Evolutionary conservation across 106 monocot species (phyloP), one percentile per base, ranked within the genome.

Genomic region (Allium sativum): DNA sequence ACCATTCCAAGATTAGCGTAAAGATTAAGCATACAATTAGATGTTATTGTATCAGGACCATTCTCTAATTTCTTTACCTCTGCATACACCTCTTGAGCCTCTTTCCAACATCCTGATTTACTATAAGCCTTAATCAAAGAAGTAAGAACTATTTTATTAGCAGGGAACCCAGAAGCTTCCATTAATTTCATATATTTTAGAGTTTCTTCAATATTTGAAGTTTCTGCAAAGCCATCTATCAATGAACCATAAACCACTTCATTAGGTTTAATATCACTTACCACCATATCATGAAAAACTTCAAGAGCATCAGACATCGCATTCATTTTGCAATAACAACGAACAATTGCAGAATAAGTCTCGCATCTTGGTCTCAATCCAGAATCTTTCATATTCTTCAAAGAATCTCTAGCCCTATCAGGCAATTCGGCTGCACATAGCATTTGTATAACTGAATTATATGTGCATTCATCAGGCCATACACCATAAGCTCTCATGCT

Each of bases 381-480:
- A 10, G 70, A 70, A 48, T 62, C 61, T 68, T 47, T 68, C 92
- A 93, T 93, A 42, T 64, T 74, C 4, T 7, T 56, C 44, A 93
- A 53, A n/a, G 79, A 14, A 20, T 77, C 77, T 65, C 67, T 79
- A 15, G 93, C 84, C 22, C 65, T 69, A 12, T 82, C 82, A 1
- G 57, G 72, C 42, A 66, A 68, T 44, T 84, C 84, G 68, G 72
- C 81, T 42, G 40, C 65, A 62, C 81, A 73, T 56, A 88, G 77
- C 93, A 93, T 88, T 62, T 93, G 84, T 70, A 93, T 80, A 10
- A 88, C 48, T 12, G 93, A 82, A 46, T 93, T 93, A 76, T 82
- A 93, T 7, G 93, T 84, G 66, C 88, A 93, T 55, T 75, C 81
- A 71, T 93, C 93, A 2, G 87, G 82, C 79, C 75, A 84, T 5